These are phyloP conservation scores for Trametes versicolor DNA, from an alignment of 1,284 basidiomycete genomes.

Conservation along the genomic window DNA sequence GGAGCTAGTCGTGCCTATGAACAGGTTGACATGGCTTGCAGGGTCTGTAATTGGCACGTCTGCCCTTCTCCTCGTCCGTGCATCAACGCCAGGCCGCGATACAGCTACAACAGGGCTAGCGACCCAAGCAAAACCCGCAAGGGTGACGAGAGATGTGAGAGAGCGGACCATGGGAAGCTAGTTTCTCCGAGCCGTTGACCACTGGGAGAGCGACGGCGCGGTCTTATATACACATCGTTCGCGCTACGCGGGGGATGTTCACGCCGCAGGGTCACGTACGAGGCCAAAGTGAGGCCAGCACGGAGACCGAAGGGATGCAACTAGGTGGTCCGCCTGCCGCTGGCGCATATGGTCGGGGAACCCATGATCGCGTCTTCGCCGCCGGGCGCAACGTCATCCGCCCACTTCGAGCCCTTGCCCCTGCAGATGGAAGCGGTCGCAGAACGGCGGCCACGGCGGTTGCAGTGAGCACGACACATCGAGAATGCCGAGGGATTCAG, in stretches of 20 bases:
- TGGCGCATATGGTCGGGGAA: constrained; percentile 8
- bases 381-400: constrained; percentile 9
- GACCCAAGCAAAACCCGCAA: background rate
- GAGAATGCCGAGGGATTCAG: constrained; percentile 5
- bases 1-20: constrained; percentile 22
- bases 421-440: background rate
- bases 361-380: constrained; percentile 19
- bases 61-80: constrained; percentile 2
- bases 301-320: background rate
- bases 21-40: constrained; percentile 24
- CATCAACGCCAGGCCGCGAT: background rate
- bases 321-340: background rate
- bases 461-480: constrained; percentile 3
- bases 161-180: background rate
- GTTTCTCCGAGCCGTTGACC: background rate
- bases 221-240: background rate
- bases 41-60: constrained; percentile 18
- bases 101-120: background rate
- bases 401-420: background rate
- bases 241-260: background rate
- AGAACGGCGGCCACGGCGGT: constrained; percentile 2
- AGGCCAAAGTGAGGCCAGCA: background rate
- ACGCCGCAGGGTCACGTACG: background rate
- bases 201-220: too few species aligned
- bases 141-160: background rate